phyloP scores from a whole-genome alignment of 371 early-diverging fungal species.

The Apophysomyces sp. region DNA sequence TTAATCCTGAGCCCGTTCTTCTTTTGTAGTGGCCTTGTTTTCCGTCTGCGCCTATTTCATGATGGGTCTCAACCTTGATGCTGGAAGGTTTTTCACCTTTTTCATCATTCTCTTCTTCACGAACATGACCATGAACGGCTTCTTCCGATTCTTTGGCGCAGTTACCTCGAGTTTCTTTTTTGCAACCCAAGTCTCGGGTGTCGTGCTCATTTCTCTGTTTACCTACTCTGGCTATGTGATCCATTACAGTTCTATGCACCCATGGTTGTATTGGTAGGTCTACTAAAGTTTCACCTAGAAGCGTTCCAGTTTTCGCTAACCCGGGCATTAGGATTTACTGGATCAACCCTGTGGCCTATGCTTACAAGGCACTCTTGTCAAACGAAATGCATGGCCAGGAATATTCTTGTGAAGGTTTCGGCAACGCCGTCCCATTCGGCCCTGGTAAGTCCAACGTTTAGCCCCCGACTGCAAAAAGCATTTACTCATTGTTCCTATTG shows the following conservation, averaged over 20 bases:
- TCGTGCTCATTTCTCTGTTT: conserved; percentile 45
- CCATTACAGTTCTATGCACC: conserved; percentile 31
- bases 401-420: conserved; percentile 41
- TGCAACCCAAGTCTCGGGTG: conserved; percentile 44
- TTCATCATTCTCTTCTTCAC: conserved; percentile 30
- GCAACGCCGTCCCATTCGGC: conserved; percentile 41
- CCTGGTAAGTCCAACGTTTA: conserved; percentile 17
- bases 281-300: background rate
- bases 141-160: conserved; percentile 50
- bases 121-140: conserved; percentile 38
- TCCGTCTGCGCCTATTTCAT: conserved; percentile 44
- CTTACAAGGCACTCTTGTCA: conserved; percentile 55
- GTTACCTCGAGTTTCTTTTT: conserved; percentile 38
- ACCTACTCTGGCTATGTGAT: conserved; percentile 51
- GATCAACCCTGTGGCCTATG: conserved; percentile 69
- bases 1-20: conserved; percentile 49
- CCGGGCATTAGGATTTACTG: conserved; percentile 27
- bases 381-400: conserved; percentile 61
- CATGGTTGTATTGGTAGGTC: conserved; percentile 57
- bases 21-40: conserved; percentile 44
- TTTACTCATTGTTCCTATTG: no score
- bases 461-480: no score
- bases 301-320: background rate
- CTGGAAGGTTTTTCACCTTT: conserved; percentile 43
- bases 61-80: conserved; percentile 38